Base-by-base conservation (phyloP, 768 basidiomycete genomes). In the Hortiboletus campestris region DNA sequence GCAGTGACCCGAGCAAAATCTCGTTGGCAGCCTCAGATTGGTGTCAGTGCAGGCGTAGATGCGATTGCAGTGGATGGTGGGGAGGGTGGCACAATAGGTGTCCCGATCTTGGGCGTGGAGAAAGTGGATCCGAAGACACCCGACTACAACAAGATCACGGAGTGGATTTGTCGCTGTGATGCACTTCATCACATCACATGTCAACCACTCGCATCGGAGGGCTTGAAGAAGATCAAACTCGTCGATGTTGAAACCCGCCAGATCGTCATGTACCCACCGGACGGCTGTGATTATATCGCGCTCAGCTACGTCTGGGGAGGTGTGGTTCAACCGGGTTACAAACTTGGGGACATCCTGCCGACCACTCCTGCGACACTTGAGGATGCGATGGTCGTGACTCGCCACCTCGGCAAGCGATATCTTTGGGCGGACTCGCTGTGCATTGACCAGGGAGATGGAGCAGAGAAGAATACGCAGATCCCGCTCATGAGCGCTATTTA, bases 291-390 rank as follows among this genome's bases (percentile, higher is more conserved):
- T 6, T 66, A 51, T 14, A 14, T 58, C 29, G 46, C 65, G 1
- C 53, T 53, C 29, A 66, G 60, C 13, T 62, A 65, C 16, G 58
- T 66, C 9, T 63, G 58, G 64, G 59, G 65, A n/a, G 45, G 41
- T 9, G 52, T 51, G 6, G 29, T 35, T 1, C 57, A 64, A 22
- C 46, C 36, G 2, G 45, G 46, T 32, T 57, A 39, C 50, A 55
- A 50, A 20, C 51, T 57, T 5, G 52, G 64, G 20, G 56, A 57
- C 9, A 7, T 52, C 11, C 38, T 63, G 3, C 55, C 62, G 0
- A 42, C 39, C 13, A 43, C 60, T 43, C 62, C 59, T 20, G 46
- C 50, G 3, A 66, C 64, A 3, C 51, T 66, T 6, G 55, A 59
- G 14, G 59, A 66, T 34, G 57, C 59, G 2, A 59, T 66, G 40